phyloP scores from a whole-genome alignment of 208 protist genomes.

The Giardia duodenalis region DNA sequence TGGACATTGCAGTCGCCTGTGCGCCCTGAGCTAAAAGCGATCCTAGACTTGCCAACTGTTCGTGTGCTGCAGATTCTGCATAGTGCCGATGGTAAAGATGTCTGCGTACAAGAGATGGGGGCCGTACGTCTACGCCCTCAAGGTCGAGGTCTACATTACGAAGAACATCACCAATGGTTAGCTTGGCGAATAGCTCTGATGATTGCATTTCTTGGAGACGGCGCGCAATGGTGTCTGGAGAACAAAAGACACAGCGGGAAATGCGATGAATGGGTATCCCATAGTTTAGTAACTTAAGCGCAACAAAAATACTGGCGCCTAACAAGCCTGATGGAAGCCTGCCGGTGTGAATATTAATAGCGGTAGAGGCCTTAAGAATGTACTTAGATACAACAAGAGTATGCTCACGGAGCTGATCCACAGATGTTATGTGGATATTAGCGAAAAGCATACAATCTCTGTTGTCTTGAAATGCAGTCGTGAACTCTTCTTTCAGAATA shows the following conservation, averaged over 20 bases:
- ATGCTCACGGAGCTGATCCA: not conserved
- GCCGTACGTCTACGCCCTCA: not conserved
- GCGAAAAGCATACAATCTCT: not conserved
- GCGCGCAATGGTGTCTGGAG: not conserved
- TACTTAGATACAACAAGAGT: not conserved
- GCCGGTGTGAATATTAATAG: not conserved
- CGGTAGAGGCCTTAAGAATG: not conserved
- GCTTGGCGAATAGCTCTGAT: not conserved
- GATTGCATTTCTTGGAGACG: not conserved
- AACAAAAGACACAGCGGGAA: not conserved
- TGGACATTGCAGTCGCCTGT: not conserved
- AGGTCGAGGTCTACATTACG: not conserved
- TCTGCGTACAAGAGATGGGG: not conserved
- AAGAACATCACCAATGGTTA: not conserved
- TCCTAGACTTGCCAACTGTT: not conserved
- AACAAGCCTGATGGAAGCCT: not conserved
- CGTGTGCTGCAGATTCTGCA: not conserved
- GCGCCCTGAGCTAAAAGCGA: too few species aligned
- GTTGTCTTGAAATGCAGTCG: not conserved
- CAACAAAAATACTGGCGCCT: not conserved
- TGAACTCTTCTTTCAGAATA: not conserved
- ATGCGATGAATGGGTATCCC: not conserved
- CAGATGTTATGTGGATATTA: not conserved
- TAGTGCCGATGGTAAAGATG: not conserved
- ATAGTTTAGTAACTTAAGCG: not conserved